Conservation (phyloP, 352 stramenopile genomes). For the Globisporangium carolinianum region DNA sequence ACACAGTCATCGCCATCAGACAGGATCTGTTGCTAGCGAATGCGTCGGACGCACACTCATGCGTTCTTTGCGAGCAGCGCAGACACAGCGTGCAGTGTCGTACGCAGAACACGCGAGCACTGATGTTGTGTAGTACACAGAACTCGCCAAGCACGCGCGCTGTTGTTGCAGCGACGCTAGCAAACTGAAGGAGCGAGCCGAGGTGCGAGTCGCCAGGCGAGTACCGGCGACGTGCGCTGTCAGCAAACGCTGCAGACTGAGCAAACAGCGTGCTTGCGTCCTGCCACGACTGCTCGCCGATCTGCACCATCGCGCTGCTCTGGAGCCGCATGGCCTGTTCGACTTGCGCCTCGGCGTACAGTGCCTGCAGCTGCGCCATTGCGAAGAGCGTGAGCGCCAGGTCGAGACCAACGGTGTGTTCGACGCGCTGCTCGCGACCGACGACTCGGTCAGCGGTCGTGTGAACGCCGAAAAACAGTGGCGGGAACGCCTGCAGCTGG, state of each 20-base stretch:
- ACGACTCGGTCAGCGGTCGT: constrained; percentile 23
- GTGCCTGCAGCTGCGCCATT: constrained; percentile 26
- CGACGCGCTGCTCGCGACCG: constrained; percentile 17
- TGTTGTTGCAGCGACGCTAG: not conserved
- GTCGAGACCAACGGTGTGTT: constrained; percentile 24
- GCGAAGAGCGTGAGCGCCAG: constrained; percentile 25
- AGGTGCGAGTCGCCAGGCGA: not conserved
- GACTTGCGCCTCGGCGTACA: constrained; percentile 25
- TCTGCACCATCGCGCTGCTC: constrained; percentile 15
- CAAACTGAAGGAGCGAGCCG: constrained; percentile 8
- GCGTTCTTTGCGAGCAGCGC: too few relatives aligned
- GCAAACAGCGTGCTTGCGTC: constrained; percentile 20
- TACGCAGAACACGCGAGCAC: constrained; percentile 11
- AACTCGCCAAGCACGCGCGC: constrained; percentile 12
- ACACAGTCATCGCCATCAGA: not conserved
- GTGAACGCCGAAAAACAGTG: constrained; percentile 43
- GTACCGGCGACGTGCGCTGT: not conserved
- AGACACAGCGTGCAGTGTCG: not conserved
- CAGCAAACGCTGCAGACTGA: constrained; percentile 11
- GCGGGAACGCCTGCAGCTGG: constrained; percentile 17
- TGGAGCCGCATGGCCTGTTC: constrained; percentile 9
- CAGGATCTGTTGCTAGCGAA: too few relatives aligned
- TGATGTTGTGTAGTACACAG: constrained; percentile 22
- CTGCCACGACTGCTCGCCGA: constrained; percentile 24
- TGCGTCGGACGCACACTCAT: too few relatives aligned